phyloP scores from a whole-genome alignment of 2,329 filamentous ascomycete species.

The Chlorencoelia australis region DNA sequence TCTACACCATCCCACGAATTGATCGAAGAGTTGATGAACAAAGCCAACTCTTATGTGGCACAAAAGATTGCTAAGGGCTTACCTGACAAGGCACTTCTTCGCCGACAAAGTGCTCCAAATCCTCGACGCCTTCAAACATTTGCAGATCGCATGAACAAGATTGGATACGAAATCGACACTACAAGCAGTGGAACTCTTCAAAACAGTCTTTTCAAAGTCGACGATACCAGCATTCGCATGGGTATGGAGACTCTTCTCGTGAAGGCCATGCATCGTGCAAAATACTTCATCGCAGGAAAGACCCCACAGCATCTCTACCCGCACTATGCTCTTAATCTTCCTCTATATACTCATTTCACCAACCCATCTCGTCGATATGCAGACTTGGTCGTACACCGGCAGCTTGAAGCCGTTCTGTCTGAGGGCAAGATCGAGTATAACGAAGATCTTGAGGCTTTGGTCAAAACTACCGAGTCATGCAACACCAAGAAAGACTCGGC shows the following conservation, averaged over 20 bases:
- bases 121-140: slow-evolving; percentile 82
- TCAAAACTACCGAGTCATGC: slow-evolving; percentile 89
- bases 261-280: slow-evolving; percentile 93
- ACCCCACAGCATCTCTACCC: slow-evolving; percentile 66
- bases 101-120: slow-evolving; percentile 78
- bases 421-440: slow-evolving; percentile 73
- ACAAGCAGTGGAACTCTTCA: slow-evolving; percentile 85
- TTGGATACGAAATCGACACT: slow-evolving; percentile 83
- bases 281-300: slow-evolving; percentile 84
- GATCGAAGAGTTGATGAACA: slow-evolving; percentile 90
- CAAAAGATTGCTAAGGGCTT: slow-evolving; percentile 70
- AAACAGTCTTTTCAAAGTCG: slow-evolving; percentile 88
- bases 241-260: slow-evolving; percentile 94
- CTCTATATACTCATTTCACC: slow-evolving; percentile 95
- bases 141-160: slow-evolving; percentile 81
- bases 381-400: slow-evolving; percentile 90
- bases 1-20: slow-evolving; percentile 82
- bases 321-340: slow-evolving; percentile 87
- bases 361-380: slow-evolving; percentile 91
- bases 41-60: slow-evolving; percentile 82
- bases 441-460: slow-evolving; percentile 79
- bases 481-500: slow-evolving; percentile 99
- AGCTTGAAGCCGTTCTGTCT: slow-evolving; percentile 79
- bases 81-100: slow-evolving; percentile 86
- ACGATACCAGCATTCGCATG: slow-evolving; percentile 82